phyloP scores from a whole-genome alignment of 2,329 filamentous ascomycete species.

The Clonostachys solani region DNA sequence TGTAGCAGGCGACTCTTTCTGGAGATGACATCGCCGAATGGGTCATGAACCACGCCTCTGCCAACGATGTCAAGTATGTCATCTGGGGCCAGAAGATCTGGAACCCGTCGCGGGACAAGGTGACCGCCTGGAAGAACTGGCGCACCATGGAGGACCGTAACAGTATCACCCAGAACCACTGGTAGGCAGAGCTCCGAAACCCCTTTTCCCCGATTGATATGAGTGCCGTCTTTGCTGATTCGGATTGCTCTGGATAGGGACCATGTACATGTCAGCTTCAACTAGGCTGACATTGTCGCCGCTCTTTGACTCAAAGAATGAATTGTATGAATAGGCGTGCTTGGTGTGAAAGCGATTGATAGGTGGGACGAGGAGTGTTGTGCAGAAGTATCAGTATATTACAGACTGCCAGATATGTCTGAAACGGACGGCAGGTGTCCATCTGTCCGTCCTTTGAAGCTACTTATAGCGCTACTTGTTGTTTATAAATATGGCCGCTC shows the following conservation, averaged over 20 bases:
- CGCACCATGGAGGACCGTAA: constrained; percentile 34
- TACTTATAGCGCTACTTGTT: no score
- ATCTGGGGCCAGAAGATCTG: constrained; percentile 47
- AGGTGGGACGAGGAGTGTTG: no score
- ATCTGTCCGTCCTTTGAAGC: no score
- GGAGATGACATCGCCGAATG: constrained; percentile 41
- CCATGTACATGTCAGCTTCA: constrained; percentile 22
- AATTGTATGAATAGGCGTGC: no score
- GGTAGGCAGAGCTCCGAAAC: constrained; percentile 15
- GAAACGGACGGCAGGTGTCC: no score
- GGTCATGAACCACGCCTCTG: constrained; percentile 36
- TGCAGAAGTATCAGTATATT: no score
- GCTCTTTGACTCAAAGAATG: no score
- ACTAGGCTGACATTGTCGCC: constrained; percentile 1
- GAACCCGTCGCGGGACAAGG: constrained; percentile 26
- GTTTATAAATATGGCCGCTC: no score
- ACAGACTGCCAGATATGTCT: no score
- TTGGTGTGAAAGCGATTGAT: no score
- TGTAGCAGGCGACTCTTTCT: constrained; percentile 25
- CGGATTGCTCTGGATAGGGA: constrained; percentile 8
- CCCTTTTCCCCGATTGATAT: neutral
- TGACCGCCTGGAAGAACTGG: constrained; percentile 34
- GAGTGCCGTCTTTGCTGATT: neutral
- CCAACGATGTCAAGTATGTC: constrained; percentile 39
- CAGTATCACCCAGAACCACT: constrained; percentile 36